A percentile compares a stretch with the other conserved stretches of the same genome.
Evolutionary conservation across 129 eudicot species (phyloP).

Genomic region (Dittrichia graveolens): DNA sequence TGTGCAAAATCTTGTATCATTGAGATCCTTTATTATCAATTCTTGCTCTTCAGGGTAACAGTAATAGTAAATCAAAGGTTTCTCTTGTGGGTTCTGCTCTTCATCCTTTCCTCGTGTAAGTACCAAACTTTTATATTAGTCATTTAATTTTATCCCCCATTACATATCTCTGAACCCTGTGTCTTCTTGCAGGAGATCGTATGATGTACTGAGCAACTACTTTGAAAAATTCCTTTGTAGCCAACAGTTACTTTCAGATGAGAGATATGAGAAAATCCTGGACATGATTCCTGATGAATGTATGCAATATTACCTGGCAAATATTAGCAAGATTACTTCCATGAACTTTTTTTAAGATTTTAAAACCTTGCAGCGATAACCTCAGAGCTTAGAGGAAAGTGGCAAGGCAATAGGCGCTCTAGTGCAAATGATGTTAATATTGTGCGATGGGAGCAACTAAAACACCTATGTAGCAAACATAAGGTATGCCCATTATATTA

Average conservation of each 20-base stretch:
- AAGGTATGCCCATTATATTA: conserved; percentile 51
- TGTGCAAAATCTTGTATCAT: not conserved
- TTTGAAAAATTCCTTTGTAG: conserved; percentile 70
- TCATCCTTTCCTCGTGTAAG: conserved; percentile 80
- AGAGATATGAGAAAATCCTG: conserved; percentile 80
- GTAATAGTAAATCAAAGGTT: conserved; percentile 63
- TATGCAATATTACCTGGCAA: conserved; percentile 21
- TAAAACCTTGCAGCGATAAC: conserved; percentile 55
- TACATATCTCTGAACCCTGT: conserved; percentile 1
- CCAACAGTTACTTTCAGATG: conserved; percentile 71
- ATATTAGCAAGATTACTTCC: not conserved
- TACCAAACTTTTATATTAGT: not conserved
- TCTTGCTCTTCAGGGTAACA: conserved; percentile 60
- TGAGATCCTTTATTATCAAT: not conserved
- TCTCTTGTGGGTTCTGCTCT: conserved; percentile 57
- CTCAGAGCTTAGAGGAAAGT: conserved; percentile 69
- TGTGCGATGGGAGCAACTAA: conserved; percentile 80
- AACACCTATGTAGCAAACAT: conserved; percentile 64
- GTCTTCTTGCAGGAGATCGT: conserved; percentile 77
- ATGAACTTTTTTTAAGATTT: conserved; percentile 15
- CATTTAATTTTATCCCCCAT: not conserved
- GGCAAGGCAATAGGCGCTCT: conserved; percentile 73
- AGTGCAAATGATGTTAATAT: conserved; percentile 57
- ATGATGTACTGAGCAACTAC: conserved; percentile 60
- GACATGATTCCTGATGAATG: conserved; percentile 93